Evolutionary conservation across 495 filamentous ascomycete genomes (phyloP), one percentile per base, ranked within the genome.

Genomic region (Penicillium turbatum): DNA sequence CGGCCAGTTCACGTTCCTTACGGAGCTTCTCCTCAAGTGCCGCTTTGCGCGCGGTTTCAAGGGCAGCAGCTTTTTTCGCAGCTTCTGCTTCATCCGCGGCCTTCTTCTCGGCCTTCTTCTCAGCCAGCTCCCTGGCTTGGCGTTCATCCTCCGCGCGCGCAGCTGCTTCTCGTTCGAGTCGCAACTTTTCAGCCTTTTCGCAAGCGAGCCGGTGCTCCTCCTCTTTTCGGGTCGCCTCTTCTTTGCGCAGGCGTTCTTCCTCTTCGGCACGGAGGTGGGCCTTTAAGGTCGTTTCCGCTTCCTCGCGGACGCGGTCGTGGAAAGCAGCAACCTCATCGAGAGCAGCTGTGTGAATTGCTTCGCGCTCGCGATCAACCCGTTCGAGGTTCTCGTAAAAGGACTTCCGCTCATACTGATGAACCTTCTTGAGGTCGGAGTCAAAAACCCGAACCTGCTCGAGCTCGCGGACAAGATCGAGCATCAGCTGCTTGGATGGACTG

Each of bases 241-340:
- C 65, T 31, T 64, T 68, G 1, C 62, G 69, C 6, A 54, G 60
- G 10, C 53, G 57, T 41, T 72, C 68, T 40, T 69, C 67, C 53
- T 75, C 72, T 21, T 71, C 72, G 1, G 62, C 68, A 24, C 67
- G 62, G 21, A 69, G 56, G 38, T 76, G 66, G 10, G 60, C 65
- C 21, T 59, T 64, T 39, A 77, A 31, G 0, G 62, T 66, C 6
- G 63, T 65, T 51, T 79, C 73, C 2, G 88, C 88, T 24, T 79
- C 77, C 51, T 82, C 75, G 13, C 84, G 75, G 13, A 91, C 73
- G 12, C 79, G 76, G 1, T 86, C 79, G 59, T 90, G 86, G 53
- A 81, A 76, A 17, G 70, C 76, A 12, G 78, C 79, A 0, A 83
- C 86, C 37, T 78, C 71, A 36, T 82, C 82, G 13, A 92, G 78